Evolutionary conservation across 441 rosid genomes (phyloP).

Genomic region (Adansonia madagascariensis): DNA sequence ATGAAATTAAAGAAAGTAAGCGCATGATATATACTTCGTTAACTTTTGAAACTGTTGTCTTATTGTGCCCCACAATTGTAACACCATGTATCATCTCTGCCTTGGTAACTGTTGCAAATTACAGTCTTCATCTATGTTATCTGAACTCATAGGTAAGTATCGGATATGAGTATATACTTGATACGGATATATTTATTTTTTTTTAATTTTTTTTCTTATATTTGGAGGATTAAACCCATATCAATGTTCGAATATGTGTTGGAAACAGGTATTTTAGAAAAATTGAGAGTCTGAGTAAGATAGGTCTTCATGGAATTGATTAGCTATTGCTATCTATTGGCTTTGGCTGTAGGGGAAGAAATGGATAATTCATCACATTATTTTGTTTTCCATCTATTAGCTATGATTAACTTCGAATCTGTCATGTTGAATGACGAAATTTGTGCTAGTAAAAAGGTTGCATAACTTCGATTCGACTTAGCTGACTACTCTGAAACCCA

Average conservation of each 20-base stretch:
- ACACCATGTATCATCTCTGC: not conserved
- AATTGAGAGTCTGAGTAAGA: no score
- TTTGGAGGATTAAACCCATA: no score
- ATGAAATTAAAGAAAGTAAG: constrained; percentile 75
- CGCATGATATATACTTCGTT: constrained; percentile 12
- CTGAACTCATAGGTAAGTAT: no score
- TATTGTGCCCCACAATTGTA: not conserved
- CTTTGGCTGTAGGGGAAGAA: not conserved
- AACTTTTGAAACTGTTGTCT: not conserved
- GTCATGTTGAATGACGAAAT: not conserved
- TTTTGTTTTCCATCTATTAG: not conserved
- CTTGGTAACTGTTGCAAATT: not conserved
- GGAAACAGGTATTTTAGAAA: no score
- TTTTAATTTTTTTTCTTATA: no score
- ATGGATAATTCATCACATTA: not conserved
- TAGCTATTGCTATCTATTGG: not conserved
- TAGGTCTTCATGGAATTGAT: not conserved
- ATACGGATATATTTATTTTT: no score
- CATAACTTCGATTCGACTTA: not conserved
- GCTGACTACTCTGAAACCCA: not conserved
- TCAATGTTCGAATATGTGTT: no score
- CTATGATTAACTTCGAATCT: not conserved
- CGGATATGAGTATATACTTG: no score
- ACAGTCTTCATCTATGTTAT: not conserved
- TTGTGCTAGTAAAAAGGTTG: not conserved